Evolutionary conservation across 345 rosid species (phyloP), one percentile per base, ranked within the genome.

Genomic region (Hibiscus mutabilis): DNA sequence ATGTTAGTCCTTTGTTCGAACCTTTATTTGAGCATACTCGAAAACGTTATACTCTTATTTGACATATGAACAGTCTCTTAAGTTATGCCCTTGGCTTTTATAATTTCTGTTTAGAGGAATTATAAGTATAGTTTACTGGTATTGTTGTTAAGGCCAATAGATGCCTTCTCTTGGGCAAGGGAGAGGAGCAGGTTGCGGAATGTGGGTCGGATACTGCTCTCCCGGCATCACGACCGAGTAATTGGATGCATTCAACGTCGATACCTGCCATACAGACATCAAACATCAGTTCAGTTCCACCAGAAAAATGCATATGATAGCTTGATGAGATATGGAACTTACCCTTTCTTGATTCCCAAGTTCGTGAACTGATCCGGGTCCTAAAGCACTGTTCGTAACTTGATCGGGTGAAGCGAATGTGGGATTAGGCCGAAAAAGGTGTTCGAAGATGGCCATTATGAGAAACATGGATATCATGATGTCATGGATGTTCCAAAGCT

Each of bases 371-470:
- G 69, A 35, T 29, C 77, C 64, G 22, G 87, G 77, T 71, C 66
- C 84, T 15, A 42, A 68, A 63, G 79, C 63, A 3, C 63, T 70
- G n/a, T n/a, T n/a, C n/a, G n/a, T n/a, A n/a, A n/a, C n/a, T n/a
- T 76, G 80, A 16, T 79, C 81, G 35, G 94, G 82, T 15, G 84
- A 84, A 71, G 87, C 79, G 76, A 90, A 89, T 6, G 89, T 70
- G 73, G 88, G 82, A 37, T 74, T 74, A 16, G 94, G 91, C 71
- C 90, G 82, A 27, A 91, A 89, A 49, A 93, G 88, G 80, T 91
- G 96, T 69, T 93, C 98, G 25, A 93, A 93, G 66, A 93, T 89
- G 57, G 98, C 98, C 96, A 91, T 93, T 70, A 93, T 86, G 60
- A 93, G 85, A 72, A 93, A 93, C 94, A 93, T 87, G 16, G 96